Conservation (phyloP, 176 grass and related monocot genomes). For the Avena atlantica region DNA sequence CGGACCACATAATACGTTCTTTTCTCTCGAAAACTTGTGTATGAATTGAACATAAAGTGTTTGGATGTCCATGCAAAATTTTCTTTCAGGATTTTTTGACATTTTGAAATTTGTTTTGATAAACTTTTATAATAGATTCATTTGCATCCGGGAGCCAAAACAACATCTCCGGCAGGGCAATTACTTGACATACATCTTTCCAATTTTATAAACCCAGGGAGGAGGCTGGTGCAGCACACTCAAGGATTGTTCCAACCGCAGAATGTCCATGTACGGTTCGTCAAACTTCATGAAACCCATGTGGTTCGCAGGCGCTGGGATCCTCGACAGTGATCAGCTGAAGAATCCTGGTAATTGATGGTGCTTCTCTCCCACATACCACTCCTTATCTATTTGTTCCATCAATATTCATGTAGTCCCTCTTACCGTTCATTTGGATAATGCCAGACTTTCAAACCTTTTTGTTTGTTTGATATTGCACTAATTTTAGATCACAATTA, state of each 20-base stretch:
- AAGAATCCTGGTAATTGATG: not conserved
- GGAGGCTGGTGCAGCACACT: slow-evolving; percentile 59
- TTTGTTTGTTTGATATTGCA: not conserved
- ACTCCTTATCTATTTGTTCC: not conserved
- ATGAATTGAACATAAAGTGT: too few relatives aligned
- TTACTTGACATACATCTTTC: not conserved
- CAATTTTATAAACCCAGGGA: slow-evolving; percentile 39
- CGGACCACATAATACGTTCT: too few relatives aligned
- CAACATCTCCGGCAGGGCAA: too few relatives aligned
- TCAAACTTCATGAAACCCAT: not conserved
- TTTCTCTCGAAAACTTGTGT: too few relatives aligned
- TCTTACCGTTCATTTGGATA: not conserved
- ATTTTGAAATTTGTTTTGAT: too few relatives aligned
- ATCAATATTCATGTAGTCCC: not conserved
- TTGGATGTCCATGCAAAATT: too few relatives aligned
- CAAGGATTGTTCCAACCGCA: slow-evolving; percentile 27
- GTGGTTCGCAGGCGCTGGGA: not conserved
- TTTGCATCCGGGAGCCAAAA: too few relatives aligned
- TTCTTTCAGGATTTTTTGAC: too few relatives aligned
- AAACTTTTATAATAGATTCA: too few relatives aligned
- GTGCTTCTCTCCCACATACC: not conserved
- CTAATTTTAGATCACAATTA: not conserved
- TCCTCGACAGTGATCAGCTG: not conserved
- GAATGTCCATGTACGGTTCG: not conserved
- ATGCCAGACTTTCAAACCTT: not conserved